These are phyloP conservation scores for Carpinus viminea DNA, from an alignment of 306 rosid species.

Conservation along the genomic window DNA sequence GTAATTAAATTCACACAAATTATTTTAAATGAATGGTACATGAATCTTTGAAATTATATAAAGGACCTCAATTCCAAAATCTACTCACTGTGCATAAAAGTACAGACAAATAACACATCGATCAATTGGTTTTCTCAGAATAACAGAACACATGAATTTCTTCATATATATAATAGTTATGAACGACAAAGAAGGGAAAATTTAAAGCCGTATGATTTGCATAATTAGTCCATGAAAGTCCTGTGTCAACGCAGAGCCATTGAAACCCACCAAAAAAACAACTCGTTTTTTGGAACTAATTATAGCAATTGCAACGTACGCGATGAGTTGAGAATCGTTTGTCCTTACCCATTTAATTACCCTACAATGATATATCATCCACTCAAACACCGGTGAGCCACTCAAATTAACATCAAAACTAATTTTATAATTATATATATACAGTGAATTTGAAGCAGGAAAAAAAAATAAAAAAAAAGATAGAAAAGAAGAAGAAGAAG, in stretches of 20 bases:
- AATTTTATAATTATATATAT: background rate
- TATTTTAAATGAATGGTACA: too few relatives aligned
- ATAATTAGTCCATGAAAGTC: background rate
- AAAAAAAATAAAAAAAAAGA: background rate
- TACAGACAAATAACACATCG: too few relatives aligned
- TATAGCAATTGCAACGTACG: background rate
- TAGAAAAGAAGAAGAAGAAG: background rate
- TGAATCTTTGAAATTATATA: too few relatives aligned
- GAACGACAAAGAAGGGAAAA: too few relatives aligned
- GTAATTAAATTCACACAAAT: too few relatives aligned
- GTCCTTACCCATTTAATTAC: background rate
- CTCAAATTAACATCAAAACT: conserved; percentile 19
- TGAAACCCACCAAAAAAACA: background rate
- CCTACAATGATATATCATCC: background rate
- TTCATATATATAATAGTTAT: too few relatives aligned
- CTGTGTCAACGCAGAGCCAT: background rate
- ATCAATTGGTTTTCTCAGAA: too few relatives aligned
- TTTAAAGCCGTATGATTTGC: background rate
- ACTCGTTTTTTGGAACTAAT: background rate
- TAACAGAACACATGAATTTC: too few relatives aligned
- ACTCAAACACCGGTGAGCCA: conserved; percentile 19
- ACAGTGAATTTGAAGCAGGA: background rate
- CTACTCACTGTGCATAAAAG: too few relatives aligned
- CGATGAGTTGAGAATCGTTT: background rate
- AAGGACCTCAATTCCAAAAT: too few relatives aligned